Base-by-base conservation (phyloP, 331 rosid species). In the Phaseolus coccineus region DNA sequence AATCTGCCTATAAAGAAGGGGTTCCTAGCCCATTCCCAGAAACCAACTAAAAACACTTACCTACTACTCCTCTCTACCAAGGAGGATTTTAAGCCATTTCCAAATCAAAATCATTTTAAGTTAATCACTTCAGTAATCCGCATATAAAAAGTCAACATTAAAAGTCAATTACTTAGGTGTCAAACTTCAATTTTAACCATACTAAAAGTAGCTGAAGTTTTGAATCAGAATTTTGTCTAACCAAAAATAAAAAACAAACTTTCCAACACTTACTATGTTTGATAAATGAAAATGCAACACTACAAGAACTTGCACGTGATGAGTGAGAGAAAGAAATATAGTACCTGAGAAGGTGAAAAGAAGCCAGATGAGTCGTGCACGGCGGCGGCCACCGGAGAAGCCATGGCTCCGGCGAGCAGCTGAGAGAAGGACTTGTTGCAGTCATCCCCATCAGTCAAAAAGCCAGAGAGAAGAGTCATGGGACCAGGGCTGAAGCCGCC, bases 401-500 rank as follows among this genome's bases (percentile, higher is more conserved):
- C 22, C 94, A 89, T 85, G 24, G 98, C 91, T 5, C 98, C 97
- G n/a, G 95, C 89, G 46, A 93, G 91, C 1, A 93, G 93, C 92
- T 91, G 98, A 13, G 97, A 91, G 83, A 91, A 93, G 5, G 97
- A 91, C 85, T 87, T 93, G 82, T 85, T 93, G 77, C 73, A 79
- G 40, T 88, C 89, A 2, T 91, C 97, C 50, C 79, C 82, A 4
- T 90, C 96, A 10, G 86, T 33, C 53, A 93, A 83, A 59, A 93
- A 83, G 84, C 71, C 88, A 5, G 97, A 88, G 73, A 90, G 88
- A 8, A 91, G 80, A 47, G 97, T 91, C 98, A 91, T 91, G 52
- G 97, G 98, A 13, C 98, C 98, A 0, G 97, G 98, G 78, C 97
- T 93, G 70, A 90, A 88, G 28, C 89, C 88, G 13, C 87, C 84